Base-by-base conservation (phyloP, 805 yeast species). In the Hanseniaspora mollemarum region DNA sequence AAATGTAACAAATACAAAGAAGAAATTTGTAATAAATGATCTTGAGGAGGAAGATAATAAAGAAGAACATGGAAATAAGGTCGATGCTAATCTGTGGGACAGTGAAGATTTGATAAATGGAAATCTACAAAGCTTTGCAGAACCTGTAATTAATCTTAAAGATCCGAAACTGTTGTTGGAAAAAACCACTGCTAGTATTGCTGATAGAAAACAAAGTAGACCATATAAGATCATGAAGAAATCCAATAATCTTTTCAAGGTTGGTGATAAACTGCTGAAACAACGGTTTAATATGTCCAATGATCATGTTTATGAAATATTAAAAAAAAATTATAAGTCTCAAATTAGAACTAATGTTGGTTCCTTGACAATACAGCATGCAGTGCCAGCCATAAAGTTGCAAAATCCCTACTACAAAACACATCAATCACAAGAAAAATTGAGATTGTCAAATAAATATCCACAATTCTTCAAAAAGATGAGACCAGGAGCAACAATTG, bases 381-480 rank as follows among this genome's bases (percentile, higher is more conserved):
- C 96, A 0, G 73, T 80, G 58, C 95, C 95, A 0, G 96, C 98
- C 0, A 60, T 78, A 25, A 73, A 92, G 45, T 70, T 92, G 44
- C 98, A 92, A 67, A 76, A 87, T 0, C 98, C 98, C 2, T 87
- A 78, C 66, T 92, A 87, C 67, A 85, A 83, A 60, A 96, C 88
- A 26, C 77, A 72, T 54, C 67, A 87, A 32, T 68, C 82, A 5
- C 78, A 79, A 56, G 73, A 74, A 6, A 84, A 83, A 57, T 70
- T 82, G 32, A 73, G 98, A 53, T 73, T 78, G 21, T 84, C 82
- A 70, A 97, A 90, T 60, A 74, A 95, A 55, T 41, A 33, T 25
- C 83, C 88, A 0, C 71, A 71, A 38, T 86, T 92, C 61, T 66
- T 66, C 22, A 46, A 53, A 6, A 71, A 71, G 36, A 78, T 85